A percentile compares a stretch with the other conserved stretches of the same genome.
Evolutionary conservation across 2,329 filamentous ascomycete species (phyloP).

Genomic region (Lachnellula subtilissima): DNA sequence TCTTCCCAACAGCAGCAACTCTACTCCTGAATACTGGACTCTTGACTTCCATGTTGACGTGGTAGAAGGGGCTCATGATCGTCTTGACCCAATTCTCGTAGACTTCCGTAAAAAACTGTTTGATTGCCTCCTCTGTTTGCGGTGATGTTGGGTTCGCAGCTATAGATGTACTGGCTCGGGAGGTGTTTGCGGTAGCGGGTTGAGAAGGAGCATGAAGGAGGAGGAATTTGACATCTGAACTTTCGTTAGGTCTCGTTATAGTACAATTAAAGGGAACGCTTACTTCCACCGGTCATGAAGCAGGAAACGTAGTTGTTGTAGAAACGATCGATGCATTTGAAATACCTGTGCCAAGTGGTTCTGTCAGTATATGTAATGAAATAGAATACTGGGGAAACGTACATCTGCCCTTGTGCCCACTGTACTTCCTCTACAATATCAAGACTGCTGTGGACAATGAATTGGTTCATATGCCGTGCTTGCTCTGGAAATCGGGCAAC

Average conservation of each 20-base stretch:
- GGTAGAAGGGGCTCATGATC: slow-evolving; percentile 95
- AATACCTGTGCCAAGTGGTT: slow-evolving; percentile 57
- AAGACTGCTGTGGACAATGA: slow-evolving; percentile 88
- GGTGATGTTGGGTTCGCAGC: slow-evolving; percentile 81
- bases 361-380: slow-evolving; percentile 3
- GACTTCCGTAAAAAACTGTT: slow-evolving; percentile 90
- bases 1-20: slow-evolving; percentile 84
- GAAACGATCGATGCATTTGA: slow-evolving; percentile 95
- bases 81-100: slow-evolving; percentile 98
- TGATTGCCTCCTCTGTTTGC: slow-evolving; percentile 91
- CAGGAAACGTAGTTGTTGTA: slow-evolving; percentile 93
- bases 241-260: slow-evolving; percentile 4
- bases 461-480: slow-evolving; percentile 91
- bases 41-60: slow-evolving; percentile 74
- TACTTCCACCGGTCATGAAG: slow-evolving; percentile 81
- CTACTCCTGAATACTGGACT: slow-evolving; percentile 81
- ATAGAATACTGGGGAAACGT: slow-evolving; percentile 28
- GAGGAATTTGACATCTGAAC: slow-evolving; percentile 77
- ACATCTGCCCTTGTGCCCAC: slow-evolving; percentile 86
- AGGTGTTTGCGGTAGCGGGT: slow-evolving; percentile 39
- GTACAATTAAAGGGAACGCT: slow-evolving; percentile 10
- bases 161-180: slow-evolving; percentile 62
- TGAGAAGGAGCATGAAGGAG: slow-evolving; percentile 77
- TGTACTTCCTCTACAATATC: slow-evolving; percentile 96
- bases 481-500: slow-evolving; percentile 82